These are phyloP conservation scores for Tetraselmis striata DNA, from an alignment of 139 green algal species.

Conservation along the genomic window DNA sequence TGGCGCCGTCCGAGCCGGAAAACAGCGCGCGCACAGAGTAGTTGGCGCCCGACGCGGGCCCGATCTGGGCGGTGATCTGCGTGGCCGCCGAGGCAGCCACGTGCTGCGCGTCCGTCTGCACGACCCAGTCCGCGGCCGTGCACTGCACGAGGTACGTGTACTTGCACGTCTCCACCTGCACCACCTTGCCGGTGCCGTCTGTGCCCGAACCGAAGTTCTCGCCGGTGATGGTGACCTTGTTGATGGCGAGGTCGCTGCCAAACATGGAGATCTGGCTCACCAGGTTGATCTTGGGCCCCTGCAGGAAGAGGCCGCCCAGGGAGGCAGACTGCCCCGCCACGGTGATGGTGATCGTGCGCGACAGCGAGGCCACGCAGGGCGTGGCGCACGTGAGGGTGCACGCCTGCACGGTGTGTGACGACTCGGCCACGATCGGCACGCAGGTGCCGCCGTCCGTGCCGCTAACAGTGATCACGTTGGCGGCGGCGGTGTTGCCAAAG, in stretches of 20 bases:
- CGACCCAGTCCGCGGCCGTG: neutral
- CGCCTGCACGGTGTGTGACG: neutral
- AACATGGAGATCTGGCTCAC: neutral
- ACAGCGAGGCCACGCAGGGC: neutral
- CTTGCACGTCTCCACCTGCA: neutral
- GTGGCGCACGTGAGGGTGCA: neutral
- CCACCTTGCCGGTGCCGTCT: neutral
- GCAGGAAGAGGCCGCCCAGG: neutral
- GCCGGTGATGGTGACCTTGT: neutral
- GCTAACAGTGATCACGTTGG: neutral
- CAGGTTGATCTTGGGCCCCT: neutral
- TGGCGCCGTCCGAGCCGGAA: neutral
- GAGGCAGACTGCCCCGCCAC: neutral
- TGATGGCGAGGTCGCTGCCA: neutral
- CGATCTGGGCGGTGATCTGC: neutral
- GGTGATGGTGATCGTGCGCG: neutral
- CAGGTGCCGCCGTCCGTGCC: neutral
- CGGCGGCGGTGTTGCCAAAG: neutral
- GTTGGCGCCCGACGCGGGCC: neutral
- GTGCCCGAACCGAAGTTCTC: neutral
- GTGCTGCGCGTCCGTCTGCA: neutral
- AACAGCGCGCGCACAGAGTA: neutral
- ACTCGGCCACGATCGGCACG: neutral
- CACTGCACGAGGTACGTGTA: neutral
- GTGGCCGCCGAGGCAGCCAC: neutral